phyloP scores from a whole-genome alignment of 208 protist species.

The Leishmania martiniquensis region DNA sequence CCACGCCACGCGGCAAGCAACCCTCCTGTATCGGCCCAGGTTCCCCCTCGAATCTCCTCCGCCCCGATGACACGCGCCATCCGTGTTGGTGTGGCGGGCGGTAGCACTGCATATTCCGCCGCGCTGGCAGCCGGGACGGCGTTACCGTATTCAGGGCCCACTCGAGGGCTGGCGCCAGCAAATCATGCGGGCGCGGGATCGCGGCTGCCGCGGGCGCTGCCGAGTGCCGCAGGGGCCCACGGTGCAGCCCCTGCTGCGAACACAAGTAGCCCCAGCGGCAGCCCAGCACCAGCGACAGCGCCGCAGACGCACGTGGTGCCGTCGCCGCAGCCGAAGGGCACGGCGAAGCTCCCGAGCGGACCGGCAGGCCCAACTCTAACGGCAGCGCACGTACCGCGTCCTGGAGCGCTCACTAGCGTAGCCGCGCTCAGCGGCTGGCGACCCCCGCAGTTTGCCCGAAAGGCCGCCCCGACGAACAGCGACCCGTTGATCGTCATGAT shows the following conservation, averaged over 20 bases:
- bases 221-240: background rate
- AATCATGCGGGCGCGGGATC: constrained; percentile 1
- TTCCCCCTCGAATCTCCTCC: constrained; percentile 33
- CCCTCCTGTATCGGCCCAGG: constrained; percentile 2
- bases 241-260: too few species aligned
- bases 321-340: background rate
- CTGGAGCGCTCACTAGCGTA: background rate
- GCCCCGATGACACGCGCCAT: constrained; percentile 31
- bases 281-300: constrained; percentile 1
- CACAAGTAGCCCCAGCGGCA: background rate
- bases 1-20: background rate
- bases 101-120: constrained; percentile 15
- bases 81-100: background rate
- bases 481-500: constrained; percentile 78
- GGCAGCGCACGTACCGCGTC: background rate
- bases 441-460: constrained; percentile 36
- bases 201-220: constrained; percentile 14
- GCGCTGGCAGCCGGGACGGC: constrained; percentile 2
- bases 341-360: background rate
- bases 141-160: constrained; percentile 11
- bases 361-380: background rate
- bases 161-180: constrained; percentile 4
- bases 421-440: constrained; percentile 16
- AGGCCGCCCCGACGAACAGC: constrained; percentile 21
- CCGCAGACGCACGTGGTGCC: background rate